A percentile compares a stretch with the other conserved stretches of the same genome.
Conservation (phyloP, 495 filamentous ascomycete genomes). For the Polyplosphaeria fusca region DNA sequence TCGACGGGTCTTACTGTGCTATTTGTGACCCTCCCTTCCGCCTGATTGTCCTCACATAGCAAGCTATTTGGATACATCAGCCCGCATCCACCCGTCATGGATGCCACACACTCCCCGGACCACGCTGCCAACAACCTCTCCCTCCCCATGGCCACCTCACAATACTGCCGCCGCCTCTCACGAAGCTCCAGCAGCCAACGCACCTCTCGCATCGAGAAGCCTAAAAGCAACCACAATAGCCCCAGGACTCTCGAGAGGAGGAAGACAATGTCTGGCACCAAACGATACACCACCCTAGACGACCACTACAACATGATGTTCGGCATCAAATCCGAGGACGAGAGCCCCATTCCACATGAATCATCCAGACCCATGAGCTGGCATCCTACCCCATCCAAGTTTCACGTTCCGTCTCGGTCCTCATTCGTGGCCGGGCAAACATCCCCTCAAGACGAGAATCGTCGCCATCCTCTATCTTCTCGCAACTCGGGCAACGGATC, state of each 20-base stretch:
- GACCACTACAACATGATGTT: slow-evolving; percentile 37
- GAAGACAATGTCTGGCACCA: slow-evolving; percentile 27
- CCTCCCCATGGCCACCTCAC: slow-evolving; percentile 19
- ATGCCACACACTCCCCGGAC: slow-evolving; percentile 9
- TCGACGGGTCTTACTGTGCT: slow-evolving; percentile 1
- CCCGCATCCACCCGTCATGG: slow-evolving; percentile 16
- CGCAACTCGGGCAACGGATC: slow-evolving; percentile 19
- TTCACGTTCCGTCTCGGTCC: slow-evolving; percentile 14
- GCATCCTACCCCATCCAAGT: slow-evolving; percentile 31
- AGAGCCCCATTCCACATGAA: slow-evolving; percentile 3
- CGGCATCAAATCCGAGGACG: slow-evolving; percentile 21
- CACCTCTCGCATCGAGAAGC: slow-evolving; percentile 31
- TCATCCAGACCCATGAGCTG: slow-evolving; percentile 30
- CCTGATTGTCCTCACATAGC: neutral
- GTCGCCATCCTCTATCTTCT: slow-evolving; percentile 1
- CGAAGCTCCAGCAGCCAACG: slow-evolving; percentile 26
- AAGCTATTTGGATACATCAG: slow-evolving; percentile 5
- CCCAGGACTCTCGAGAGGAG: slow-evolving; percentile 27
- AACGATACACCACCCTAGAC: slow-evolving; percentile 32
- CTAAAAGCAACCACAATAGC: slow-evolving; percentile 34
- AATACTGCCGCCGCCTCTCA: slow-evolving; percentile 23
- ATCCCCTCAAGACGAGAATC: slow-evolving; percentile 8
- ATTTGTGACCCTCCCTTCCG: slow-evolving; percentile 7
- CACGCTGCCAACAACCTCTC: slow-evolving; percentile 20
- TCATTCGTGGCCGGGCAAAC: slow-evolving; percentile 2